Percentiles rank a stretch among this genome's conserved stretches.
phyloP scores from a whole-genome alignment of 805 yeast genomes.

The Brettanomyces sp. region DNA sequence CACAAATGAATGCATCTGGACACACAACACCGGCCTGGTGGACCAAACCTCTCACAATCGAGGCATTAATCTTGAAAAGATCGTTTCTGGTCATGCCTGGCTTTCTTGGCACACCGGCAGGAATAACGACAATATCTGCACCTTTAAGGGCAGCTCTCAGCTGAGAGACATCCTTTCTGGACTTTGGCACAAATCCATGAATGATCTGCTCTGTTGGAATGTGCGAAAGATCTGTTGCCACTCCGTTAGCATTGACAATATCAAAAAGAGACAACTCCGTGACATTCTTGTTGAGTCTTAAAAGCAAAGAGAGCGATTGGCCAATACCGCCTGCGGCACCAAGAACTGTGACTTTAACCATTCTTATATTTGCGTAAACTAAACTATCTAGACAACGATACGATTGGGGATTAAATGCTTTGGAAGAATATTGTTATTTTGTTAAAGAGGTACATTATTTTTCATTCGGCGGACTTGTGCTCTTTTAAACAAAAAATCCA shows the following conservation, averaged over 20 bases:
- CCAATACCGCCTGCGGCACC: conserved; percentile 97
- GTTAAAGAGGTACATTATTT: no score
- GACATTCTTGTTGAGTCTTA: conserved; percentile 59
- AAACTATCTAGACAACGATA: background rate
- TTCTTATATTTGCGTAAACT: background rate
- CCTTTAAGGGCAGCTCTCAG: conserved; percentile 36
- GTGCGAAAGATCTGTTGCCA: conserved; percentile 83
- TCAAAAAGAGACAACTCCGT: conserved; percentile 72
- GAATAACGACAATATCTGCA: conserved; percentile 44
- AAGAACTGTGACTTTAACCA: conserved; percentile 59
- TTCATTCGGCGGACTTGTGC: no score
- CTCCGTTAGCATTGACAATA: conserved; percentile 79
- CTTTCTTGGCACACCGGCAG: conserved; percentile 59
- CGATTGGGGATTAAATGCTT: background rate
- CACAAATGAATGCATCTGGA: conserved; percentile 45
- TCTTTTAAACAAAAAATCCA: no score
- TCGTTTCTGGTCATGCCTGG: conserved; percentile 64
- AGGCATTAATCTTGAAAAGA: conserved; percentile 49
- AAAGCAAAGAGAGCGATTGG: conserved; percentile 77
- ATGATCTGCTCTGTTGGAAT: conserved; percentile 33
- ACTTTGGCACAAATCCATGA: conserved; percentile 17
- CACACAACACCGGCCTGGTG: conserved; percentile 38
- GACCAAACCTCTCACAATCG: conserved; percentile 41
- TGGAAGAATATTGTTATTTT: background rate
- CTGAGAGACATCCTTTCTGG: conserved; percentile 23